phyloP scores from a whole-genome alignment of 2,329 filamentous ascomycete species.

The Colletotrichum higginsianum region DNA sequence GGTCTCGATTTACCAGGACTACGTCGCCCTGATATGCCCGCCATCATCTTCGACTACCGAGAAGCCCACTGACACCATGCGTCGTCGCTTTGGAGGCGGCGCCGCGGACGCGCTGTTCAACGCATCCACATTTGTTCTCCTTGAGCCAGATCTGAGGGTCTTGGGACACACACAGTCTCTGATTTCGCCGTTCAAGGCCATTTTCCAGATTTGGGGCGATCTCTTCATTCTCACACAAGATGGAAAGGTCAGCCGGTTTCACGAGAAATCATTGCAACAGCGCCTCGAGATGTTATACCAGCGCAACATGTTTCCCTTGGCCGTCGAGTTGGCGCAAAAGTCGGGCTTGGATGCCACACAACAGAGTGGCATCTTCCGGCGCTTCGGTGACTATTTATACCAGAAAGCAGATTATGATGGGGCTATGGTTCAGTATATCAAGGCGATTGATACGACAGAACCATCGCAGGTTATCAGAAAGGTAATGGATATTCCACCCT shows the following conservation, averaged over 20 bases:
- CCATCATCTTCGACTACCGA: conserved; percentile 69
- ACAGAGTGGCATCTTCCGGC: conserved; percentile 92
- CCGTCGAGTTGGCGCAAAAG: conserved; percentile 94
- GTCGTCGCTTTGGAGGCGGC: conserved; percentile 78
- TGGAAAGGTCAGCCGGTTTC: conserved; percentile 91
- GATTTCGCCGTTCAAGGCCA: conserved; percentile 81
- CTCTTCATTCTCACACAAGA: conserved; percentile 92
- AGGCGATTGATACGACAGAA: conserved; percentile 95
- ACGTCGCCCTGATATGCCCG: conserved; percentile 88
- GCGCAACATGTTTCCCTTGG: conserved; percentile 90
- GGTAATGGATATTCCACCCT: conserved; percentile 57
- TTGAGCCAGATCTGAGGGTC: conserved; percentile 93
- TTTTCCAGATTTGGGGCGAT: conserved; percentile 92
- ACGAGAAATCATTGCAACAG: conserved; percentile 91
- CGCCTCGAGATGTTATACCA: conserved; percentile 95
- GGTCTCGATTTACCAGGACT: conserved; percentile 85
- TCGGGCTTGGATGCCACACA: conserved; percentile 84
- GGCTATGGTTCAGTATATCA: conserved; percentile 98
- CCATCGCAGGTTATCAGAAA: conserved; percentile 97
- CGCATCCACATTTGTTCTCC: conserved; percentile 87
- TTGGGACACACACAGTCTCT: conserved; percentile 91
- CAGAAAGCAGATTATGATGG: conserved; percentile 96
- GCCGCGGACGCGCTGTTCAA: conserved; percentile 85
- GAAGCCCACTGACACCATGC: conserved; percentile 71
- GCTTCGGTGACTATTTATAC: conserved; percentile 94